Base-by-base conservation (phyloP, 2,329 filamentous ascomycete species). In the Tolypocladium capitatum region DNA sequence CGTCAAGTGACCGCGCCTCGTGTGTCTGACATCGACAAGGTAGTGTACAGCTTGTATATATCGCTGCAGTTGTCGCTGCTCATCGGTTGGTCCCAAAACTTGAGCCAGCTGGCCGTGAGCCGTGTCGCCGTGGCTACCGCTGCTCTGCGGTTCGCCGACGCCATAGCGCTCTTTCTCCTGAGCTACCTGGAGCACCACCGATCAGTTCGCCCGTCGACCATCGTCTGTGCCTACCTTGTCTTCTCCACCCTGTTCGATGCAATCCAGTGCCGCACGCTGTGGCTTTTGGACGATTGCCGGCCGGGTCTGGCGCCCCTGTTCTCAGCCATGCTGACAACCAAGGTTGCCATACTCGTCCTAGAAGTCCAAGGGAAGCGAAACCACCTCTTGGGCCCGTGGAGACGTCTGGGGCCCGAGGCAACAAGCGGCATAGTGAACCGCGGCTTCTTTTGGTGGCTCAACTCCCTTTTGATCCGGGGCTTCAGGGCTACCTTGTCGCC, bases 151-250 rank as follows among this genome's bases (percentile, higher is more conserved):
- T 51, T 61, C 8, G 46, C 59, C 13, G 55, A 56, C 14, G 52
- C 56, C 7, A 20, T 62, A 10, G 48, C 50, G 13, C 47, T 64
- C 27, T 43, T 49, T 3, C 38, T 55, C 0, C 51, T 66, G 11
- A 63, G 60, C 1, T 63, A 58, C 43, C 16, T 51, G 2, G 62
- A 65, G 43, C 64, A 68, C 46, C 47, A 46, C 54, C 65, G 52
- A 31, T 60, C 63, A 4, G 56, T 60, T 0, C 55, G 66, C 2
- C 69, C 69, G 0, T 72, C 69, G 0, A 56, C 63, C 1, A 46
- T 71, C 2, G 53, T 72, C 24, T 60, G 53, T 14, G 51, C 51
- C 28, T 72, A 65, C 42, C 53, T 72, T 4, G 56, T 66, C 28
- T 47, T 69, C 21, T 64, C 66, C 10, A 49, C 65, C 1, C 56